phyloP scores from a whole-genome alignment of 148 eudicot genomes.

The Rhododendron mucronatum region DNA sequence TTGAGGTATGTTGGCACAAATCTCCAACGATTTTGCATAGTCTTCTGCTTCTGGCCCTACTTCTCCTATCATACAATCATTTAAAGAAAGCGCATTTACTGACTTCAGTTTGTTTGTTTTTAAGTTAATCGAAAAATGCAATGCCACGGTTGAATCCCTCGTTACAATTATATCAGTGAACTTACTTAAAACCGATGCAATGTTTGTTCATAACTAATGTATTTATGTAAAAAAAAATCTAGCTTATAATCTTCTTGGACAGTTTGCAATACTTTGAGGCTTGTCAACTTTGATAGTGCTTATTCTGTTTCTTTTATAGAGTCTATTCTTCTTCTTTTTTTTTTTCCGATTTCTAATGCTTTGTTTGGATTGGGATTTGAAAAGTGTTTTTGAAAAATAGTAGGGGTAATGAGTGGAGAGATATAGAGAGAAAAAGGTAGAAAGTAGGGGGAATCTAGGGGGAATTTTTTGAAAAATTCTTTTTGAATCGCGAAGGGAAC shows the following conservation, averaged over 20 bases:
- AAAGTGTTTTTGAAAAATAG: too few relatives aligned
- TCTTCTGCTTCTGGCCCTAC: not conserved
- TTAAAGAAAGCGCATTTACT: not conserved
- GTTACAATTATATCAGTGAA: not conserved
- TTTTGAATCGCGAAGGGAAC: too few relatives aligned
- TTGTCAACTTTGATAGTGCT: not conserved
- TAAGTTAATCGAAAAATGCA: not conserved
- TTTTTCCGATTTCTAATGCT: too few relatives aligned
- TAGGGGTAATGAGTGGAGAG: too few relatives aligned
- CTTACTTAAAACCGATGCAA: not conserved
- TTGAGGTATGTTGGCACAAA: constrained; percentile 56
- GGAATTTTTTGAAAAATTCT: too few relatives aligned
- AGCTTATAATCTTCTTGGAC: not conserved
- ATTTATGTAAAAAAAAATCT: not conserved
- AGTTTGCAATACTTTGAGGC: not conserved
- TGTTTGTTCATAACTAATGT: not conserved
- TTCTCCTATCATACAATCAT: not conserved
- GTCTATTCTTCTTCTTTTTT: too few relatives aligned
- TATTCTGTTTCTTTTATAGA: too few relatives aligned
- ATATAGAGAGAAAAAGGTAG: too few relatives aligned
- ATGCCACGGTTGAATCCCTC: not conserved
- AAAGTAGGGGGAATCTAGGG: too few relatives aligned
- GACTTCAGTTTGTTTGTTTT: not conserved
- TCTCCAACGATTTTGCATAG: not conserved
- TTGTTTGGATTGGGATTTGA: too few relatives aligned